A percentile compares a stretch with the other conserved stretches of the same genome.
These are phyloP conservation scores for Colletotrichum camelliae DNA, from an alignment of 2,329 filamentous ascomycete species.

Conservation along the genomic window DNA sequence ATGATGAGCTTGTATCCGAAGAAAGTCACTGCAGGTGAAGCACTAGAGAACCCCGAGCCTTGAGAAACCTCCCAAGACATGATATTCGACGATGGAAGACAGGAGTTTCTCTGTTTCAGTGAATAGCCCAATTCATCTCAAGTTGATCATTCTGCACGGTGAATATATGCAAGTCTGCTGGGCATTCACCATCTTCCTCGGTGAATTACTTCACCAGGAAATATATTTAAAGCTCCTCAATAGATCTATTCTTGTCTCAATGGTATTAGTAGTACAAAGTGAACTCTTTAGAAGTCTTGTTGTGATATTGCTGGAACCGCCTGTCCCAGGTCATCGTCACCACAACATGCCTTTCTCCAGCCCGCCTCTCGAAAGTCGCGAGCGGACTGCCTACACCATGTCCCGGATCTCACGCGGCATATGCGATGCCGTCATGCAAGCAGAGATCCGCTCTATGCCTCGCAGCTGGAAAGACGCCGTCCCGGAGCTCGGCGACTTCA, in stretches of 20 bases:
- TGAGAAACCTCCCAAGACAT: too few relatives aligned
- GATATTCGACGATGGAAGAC: too few relatives aligned
- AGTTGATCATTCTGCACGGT: not conserved
- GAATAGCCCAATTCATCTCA: not conserved
- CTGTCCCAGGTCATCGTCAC: not conserved
- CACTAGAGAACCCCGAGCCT: too few relatives aligned
- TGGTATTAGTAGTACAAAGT: accelerated
- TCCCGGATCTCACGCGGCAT: not conserved
- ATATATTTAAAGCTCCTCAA: not conserved
- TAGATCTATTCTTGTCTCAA: not conserved
- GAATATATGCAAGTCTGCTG: accelerated
- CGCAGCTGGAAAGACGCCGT: not conserved
- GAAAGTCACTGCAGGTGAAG: too few relatives aligned
- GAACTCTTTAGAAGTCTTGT: not conserved
- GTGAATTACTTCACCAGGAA: not conserved
- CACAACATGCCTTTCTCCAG: not conserved
- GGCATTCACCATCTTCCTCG: not conserved
- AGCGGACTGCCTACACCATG: not conserved
- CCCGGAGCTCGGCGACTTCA: not conserved
- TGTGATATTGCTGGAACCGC: accelerated
- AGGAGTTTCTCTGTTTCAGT: not conserved
- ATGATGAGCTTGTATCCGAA: too few relatives aligned
- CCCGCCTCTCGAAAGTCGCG: not conserved
- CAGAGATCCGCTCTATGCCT: not conserved
- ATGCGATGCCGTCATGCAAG: not conserved